A percentile compares a stretch with the other conserved stretches of the same genome.
Evolutionary conservation across 2,329 filamentous ascomycete genomes (phyloP).

Genomic region (Xylaria sp.): DNA sequence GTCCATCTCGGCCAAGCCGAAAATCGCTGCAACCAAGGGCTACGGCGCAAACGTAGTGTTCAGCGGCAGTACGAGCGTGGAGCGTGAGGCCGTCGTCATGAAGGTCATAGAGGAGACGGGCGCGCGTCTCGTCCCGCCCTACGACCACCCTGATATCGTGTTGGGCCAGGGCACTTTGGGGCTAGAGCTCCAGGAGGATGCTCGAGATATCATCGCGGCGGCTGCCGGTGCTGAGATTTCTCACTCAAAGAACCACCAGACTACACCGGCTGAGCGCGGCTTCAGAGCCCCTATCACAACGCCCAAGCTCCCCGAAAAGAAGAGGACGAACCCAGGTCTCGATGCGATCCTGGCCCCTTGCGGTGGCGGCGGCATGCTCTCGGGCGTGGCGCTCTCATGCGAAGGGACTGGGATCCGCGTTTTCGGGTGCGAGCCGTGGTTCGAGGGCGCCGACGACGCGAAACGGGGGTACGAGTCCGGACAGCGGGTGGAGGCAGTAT

Average conservation of each 20-base stretch:
- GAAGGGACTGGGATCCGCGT: conserved; percentile 77
- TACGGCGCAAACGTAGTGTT: conserved; percentile 85
- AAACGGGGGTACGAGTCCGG: conserved; percentile 74
- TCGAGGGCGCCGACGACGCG: conserved; percentile 86
- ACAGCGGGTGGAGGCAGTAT: conserved; percentile 72
- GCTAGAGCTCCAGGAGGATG: conserved; percentile 83
- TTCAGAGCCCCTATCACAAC: conserved; percentile 32
- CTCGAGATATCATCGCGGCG: conserved; percentile 59
- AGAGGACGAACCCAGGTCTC: conserved; percentile 53
- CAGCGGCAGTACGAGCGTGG: conserved; percentile 80
- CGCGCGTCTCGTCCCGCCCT: conserved; percentile 85
- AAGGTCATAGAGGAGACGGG: conserved; percentile 76
- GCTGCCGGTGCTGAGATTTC: neutral
- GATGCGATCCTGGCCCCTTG: conserved; percentile 84
- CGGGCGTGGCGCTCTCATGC: conserved; percentile 81
- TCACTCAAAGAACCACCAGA: too few relatives aligned
- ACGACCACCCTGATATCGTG: conserved; percentile 92
- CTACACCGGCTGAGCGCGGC: conserved; percentile 12
- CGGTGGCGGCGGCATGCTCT: conserved; percentile 88
- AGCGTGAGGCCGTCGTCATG: conserved; percentile 82
- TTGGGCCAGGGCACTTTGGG: conserved; percentile 92
- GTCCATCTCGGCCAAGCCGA: conserved; percentile 81
- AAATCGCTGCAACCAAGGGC: conserved; percentile 82
- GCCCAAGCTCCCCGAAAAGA: conserved; percentile 21
- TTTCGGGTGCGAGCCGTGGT: conserved; percentile 87